Base-by-base conservation (phyloP, 2,329 filamentous ascomycete species). In the Cladosporium sp. region DNA sequence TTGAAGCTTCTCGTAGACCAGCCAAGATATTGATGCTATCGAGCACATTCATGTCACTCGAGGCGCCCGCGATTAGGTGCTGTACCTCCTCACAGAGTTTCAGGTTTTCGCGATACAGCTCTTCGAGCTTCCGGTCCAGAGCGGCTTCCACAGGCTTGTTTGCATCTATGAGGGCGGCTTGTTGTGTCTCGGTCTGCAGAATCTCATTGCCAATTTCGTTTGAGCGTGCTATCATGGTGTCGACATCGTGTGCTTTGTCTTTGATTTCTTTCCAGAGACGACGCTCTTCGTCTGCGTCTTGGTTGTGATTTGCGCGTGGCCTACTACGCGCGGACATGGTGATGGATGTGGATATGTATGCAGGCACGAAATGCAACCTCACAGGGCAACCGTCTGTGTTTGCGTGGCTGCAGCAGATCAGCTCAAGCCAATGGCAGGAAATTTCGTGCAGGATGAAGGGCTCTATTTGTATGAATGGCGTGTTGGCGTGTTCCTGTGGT, bases 221-320 rank as follows among this genome's bases (percentile, higher is more conserved):
- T 12, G 70, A 72, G 40, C 69, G 61, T 20, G 67, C 60, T 67
- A 78, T 74, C 65, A 79, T 74, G 39, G 66, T 67, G 59, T 80
- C 78, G 28, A 79, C 74, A 47, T 76, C 72, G 51, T 74, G 75
- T 5, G 74, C 76, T 62, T 78, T 75, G 42, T 72, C 70, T 54
- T 73, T 73, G 59, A 81, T 78, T 60, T 76, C 73, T 55, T 75
- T 77, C 79, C 79, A 81, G 56, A 81, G 67, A 15, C 75, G 71
- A 34, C 77, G 72, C 66, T 81, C 78, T 66, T 81, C 78, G 57
- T 80, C 78, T 45, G 78, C 74, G 60, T 81, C 78, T 59, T 80
- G 77, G 62, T 79, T 73, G 30, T 79, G 64, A 72, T 72, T 77
- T 66, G 61, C 75, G 67, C 63, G 70, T 64, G 62, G 77, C 63